These are phyloP conservation scores for Penicillium capsulatum DNA, from an alignment of 2,329 filamentous ascomycete species.

Conservation along the genomic window DNA sequence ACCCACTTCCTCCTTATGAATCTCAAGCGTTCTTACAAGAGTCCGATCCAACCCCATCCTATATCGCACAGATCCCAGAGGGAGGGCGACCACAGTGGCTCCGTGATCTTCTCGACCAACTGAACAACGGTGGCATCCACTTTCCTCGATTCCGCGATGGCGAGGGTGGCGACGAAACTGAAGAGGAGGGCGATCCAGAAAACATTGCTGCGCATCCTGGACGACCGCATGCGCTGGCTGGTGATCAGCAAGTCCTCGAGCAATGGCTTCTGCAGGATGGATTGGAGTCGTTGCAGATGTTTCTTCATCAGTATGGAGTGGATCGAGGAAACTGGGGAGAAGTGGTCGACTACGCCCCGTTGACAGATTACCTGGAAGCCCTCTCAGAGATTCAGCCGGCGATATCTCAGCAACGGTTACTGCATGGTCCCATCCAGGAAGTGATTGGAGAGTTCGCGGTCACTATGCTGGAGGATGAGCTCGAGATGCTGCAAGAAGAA, in stretches of 20 bases:
- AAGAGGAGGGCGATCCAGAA: conserved; percentile 10
- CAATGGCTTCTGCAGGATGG: conserved; percentile 35
- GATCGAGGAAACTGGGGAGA: conserved; percentile 43
- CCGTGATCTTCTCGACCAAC: conserved; percentile 33
- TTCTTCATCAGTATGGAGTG: conserved; percentile 38
- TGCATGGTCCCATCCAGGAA: conserved; percentile 31
- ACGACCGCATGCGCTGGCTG: conserved; percentile 21
- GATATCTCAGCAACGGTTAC: conserved; percentile 23
- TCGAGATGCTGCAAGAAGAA: conserved; percentile 32
- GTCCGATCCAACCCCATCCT: conserved; percentile 32
- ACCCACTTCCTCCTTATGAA: conserved; percentile 70
- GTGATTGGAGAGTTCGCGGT: conserved; percentile 35
- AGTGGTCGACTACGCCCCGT: conserved; percentile 31
- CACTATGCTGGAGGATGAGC: conserved; percentile 36
- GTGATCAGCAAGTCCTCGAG: conserved; percentile 29
- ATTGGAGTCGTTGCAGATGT: conserved; percentile 33
- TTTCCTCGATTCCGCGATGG: conserved; percentile 25
- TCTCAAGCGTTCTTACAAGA: conserved; percentile 37
- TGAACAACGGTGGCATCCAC: conserved; percentile 31
- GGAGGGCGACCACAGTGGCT: conserved; percentile 34
- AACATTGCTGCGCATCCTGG: background rate
- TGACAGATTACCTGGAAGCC: conserved; percentile 36
- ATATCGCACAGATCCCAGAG: conserved; percentile 31
- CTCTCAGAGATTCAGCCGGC: conserved; percentile 27
- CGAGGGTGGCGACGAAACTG: conserved; percentile 10